Evolutionary conservation across 306 rosid species (phyloP), one percentile per base, ranked within the genome.

Genomic region (Glycine tomentella): DNA sequence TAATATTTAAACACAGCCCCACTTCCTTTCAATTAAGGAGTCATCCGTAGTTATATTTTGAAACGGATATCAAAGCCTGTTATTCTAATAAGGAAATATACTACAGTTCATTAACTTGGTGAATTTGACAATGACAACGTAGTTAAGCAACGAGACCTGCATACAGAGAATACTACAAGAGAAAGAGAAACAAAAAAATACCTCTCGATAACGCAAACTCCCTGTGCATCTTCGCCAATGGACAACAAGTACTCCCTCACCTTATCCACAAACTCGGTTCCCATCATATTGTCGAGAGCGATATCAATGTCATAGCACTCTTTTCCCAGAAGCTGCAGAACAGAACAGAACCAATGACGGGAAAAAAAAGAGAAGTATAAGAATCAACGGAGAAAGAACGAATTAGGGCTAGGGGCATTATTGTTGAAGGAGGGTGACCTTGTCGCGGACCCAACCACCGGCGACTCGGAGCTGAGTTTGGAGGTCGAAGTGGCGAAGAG

Each of bases 391-490:
- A 53, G 44, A 42, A 59, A 6, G 12, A 42, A 59, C 9, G 12
- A 48, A 57, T 58, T 76, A 76, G 66, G 65, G 52, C 40, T 38
- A 76, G 20, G 3, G n/a, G n/a, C 5, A 42, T 11, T 73, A 51
- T 11, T 73, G 8, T 1, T 7, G 72, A 17, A 50, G 55, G 25
- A 58, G 59, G 2, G 7, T 6, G 15, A 95, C 98, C 97, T 95
- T 93, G 73, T 95, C 99, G 38, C 98, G 97, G 51, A 95, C 97
- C 96, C 97, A 95, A 64, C 99, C 99, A 56, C 99, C 98, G n/a
- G 99, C 99, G 9, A 95, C 97, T 0, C 98, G 97, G 72, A 95
- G 99, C 81, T 95, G 90, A 69, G 86, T 90, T 46, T 82, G 74
- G 52, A 95, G 97, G 49, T 84, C 80, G 12, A 83, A 91, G 80